phyloP scores from a whole-genome alignment of 371 early-diverging fungal species.

The Mucor plumbeus region DNA sequence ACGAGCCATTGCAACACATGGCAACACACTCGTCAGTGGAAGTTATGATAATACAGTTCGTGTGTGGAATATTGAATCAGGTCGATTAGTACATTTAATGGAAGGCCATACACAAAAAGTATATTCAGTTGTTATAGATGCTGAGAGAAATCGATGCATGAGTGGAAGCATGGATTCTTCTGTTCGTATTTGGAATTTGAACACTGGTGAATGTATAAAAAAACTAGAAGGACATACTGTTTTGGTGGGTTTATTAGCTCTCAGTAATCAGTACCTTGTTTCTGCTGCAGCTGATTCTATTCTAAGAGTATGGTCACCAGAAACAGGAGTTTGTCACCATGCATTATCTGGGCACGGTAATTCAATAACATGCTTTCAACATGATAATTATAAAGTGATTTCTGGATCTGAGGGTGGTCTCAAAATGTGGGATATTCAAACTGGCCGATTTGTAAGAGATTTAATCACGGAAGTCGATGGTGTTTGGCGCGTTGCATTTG shows the following conservation, averaged over 20 bases:
- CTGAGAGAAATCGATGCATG: constrained; percentile 77
- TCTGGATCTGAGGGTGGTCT: constrained; percentile 91
- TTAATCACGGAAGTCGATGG: constrained; percentile 74
- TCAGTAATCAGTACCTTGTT: constrained; percentile 83
- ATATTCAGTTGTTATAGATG: constrained; percentile 85
- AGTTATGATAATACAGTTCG: constrained; percentile 93
- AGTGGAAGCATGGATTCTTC: constrained; percentile 95
- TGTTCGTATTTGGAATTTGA: constrained; percentile 92
- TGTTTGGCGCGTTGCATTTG: constrained; percentile 93
- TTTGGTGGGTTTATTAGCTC: constrained; percentile 90
- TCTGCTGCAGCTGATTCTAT: constrained; percentile 96
- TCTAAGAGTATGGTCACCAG: constrained; percentile 93
- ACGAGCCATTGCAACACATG: constrained; percentile 88
- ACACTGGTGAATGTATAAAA: constrained; percentile 75
- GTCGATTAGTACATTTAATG: constrained; percentile 69
- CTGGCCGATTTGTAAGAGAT: constrained; percentile 80
- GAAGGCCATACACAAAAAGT: constrained; percentile 93
- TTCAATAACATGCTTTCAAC: constrained; percentile 96
- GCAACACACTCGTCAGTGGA: constrained; percentile 86
- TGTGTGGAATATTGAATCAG: constrained; percentile 90
- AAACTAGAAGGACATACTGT: constrained; percentile 82
- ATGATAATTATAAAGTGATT: constrained; percentile 87
- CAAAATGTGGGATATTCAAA: constrained; percentile 92
- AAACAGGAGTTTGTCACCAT: constrained; percentile 70
- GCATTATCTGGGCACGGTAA: constrained; percentile 74